phyloP scores from a whole-genome alignment of 352 stramenopile genomes.

The Globisporangium paroecandrum region DNA sequence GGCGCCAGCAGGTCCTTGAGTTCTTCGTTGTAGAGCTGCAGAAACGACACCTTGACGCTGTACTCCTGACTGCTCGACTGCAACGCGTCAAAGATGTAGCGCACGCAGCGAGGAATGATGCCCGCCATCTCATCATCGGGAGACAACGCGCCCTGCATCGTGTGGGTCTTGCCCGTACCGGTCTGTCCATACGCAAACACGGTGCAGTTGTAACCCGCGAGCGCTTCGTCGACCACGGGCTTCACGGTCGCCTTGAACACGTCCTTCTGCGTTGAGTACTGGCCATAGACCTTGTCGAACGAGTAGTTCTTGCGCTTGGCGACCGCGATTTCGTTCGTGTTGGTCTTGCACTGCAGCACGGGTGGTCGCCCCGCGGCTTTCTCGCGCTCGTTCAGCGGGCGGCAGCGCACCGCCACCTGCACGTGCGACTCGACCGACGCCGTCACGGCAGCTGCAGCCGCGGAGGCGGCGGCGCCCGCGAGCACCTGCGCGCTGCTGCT shows the following conservation, averaged over 20 bases:
- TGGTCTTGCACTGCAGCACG: conserved; percentile 85
- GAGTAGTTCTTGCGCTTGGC: conserved; percentile 88
- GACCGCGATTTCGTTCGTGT: conserved; percentile 83
- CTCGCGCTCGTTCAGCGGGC: conserved; percentile 87
- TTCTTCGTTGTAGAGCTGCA: conserved; percentile 99
- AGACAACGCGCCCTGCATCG: conserved; percentile 95
- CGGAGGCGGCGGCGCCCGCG: not conserved
- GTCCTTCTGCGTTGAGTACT: conserved; percentile 97
- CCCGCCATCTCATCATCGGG: conserved; percentile 85
- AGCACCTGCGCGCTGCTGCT: not conserved
- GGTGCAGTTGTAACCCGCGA: conserved; percentile 95
- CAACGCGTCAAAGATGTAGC: conserved; percentile 94
- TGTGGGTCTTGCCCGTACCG: conserved; percentile 98
- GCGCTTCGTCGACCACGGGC: conserved; percentile 94
- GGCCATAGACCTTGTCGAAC: conserved; percentile 92
- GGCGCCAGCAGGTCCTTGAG: conserved; percentile 91
- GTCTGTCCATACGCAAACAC: conserved; percentile 98
- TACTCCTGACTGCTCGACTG: conserved; percentile 89
- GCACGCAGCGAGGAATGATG: conserved; percentile 93
- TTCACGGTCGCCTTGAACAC: conserved; percentile 93
- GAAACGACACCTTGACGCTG: conserved; percentile 94
- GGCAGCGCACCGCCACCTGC: conserved; percentile 89
- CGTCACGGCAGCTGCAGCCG: not conserved
- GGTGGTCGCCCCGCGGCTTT: conserved; percentile 67
- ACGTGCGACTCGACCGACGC: conserved; percentile 41